Base-by-base conservation (phyloP, 2,329 filamentous ascomycete species). In the Penicillium oxalicum region DNA sequence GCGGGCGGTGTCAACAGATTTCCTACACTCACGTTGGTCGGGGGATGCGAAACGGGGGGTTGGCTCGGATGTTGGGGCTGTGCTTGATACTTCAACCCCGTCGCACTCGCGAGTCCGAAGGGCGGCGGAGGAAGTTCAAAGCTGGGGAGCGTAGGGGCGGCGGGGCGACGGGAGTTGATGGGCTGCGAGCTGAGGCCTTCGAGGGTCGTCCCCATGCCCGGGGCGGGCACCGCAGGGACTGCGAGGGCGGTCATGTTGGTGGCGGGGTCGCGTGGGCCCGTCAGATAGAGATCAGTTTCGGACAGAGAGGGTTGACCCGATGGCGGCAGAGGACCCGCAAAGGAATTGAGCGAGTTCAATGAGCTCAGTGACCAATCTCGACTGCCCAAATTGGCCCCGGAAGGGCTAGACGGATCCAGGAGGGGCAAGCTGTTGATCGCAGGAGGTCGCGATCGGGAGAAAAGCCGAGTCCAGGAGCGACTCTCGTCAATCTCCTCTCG, bases 81-180 rank as follows among this genome's bases (percentile, higher is more conserved):
- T 34, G 74, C 34, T 13, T 43, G 68, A 60, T 77, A 79, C 65
- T 80, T 81, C 59, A 78, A 67, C 42, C 69, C 69, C 67, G 69
- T 69, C 67, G 66, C 69, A 60, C 68, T 69, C 2, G 44, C 18
- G 69, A 71, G 66, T 2, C 67, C 61, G 67, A 65, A 73, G 52
- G 55, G 68, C 57, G 82, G 82, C 46, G 84, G 81, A 55, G 82
- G 81, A 44, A 88, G 78, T 62, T 86, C 82, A 64, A 88, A 87
- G 57, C 72, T 78, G 49, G 85, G 84, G 53, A 90, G 77, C 59
- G 79, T 79, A 49, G 80, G 81, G 53, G 85, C 82, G 62, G 84
- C 84, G 63, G 83, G 80, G 68, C 86, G 81, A 62, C 86, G 80
- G 67, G 83, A 78, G 58, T 83, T 81, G 66, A 90, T 83, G 72